Evolutionary conservation across 768 basidiomycete genomes (phyloP).

Genomic region (Agrocybe chaxingu): DNA sequence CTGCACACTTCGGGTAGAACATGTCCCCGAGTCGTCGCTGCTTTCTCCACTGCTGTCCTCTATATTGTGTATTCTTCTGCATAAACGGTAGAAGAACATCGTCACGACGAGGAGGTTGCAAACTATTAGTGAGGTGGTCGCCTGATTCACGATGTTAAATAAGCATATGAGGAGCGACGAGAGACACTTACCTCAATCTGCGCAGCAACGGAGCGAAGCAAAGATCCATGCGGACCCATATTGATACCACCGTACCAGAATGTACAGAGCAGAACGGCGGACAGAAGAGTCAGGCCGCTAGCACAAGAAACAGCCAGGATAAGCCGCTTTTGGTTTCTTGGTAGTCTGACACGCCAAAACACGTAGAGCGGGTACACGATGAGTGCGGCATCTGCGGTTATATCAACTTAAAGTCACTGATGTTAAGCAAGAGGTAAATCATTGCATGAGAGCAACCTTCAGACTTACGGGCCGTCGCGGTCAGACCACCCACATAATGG

Average conservation of each 20-base stretch:
- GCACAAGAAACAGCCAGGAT: slow-evolving; percentile 20
- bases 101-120: slow-evolving; percentile 21
- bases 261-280: slow-evolving; percentile 14
- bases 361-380: slow-evolving; percentile 19
- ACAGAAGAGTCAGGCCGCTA: slow-evolving; percentile 17
- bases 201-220: slow-evolving; percentile 8
- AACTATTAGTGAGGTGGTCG: slow-evolving; percentile 14
- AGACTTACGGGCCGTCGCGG: too few species aligned
- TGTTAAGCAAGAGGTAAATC: background rate
- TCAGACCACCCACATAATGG: background rate
- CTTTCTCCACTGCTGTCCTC: too few species aligned
- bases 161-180: background rate
- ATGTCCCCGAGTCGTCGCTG: too few species aligned
- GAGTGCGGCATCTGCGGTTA: slow-evolving; percentile 19
- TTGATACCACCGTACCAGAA: slow-evolving; percentile 12
- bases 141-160: slow-evolving; percentile 5
- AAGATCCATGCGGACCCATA: slow-evolving; percentile 3
- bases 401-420: slow-evolving; percentile 13
- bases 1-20: too few species aligned
- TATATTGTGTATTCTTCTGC: too few species aligned
- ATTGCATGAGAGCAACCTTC: too few species aligned
- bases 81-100: background rate
- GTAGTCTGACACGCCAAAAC: slow-evolving; percentile 19
- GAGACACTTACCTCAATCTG: slow-evolving; percentile 17
- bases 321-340: slow-evolving; percentile 16